Evolutionary conservation across 2,329 filamentous ascomycete genomes (phyloP), one percentile per base, ranked within the genome.

Genomic region (Botryotinia calthae): DNA sequence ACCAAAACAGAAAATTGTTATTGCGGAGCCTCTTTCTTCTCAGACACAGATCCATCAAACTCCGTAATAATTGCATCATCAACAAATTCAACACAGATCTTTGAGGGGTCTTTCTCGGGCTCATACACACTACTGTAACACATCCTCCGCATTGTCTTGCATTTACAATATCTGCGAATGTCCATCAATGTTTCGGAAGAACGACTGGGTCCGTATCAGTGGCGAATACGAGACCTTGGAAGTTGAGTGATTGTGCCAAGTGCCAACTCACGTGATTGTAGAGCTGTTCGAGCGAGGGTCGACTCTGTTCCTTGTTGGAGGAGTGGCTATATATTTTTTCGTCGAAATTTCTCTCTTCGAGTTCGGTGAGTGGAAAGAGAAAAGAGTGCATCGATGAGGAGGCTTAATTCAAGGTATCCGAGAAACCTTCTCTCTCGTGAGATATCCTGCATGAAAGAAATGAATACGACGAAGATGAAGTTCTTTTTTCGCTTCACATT

Each of bases 131-230:
- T 48, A 37, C 44, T 51, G 14, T 37, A 51, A 51, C 44, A 66
- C 51, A 56, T 66, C 64, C 46, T 66, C 64, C 64, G 46, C 64
- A 66, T 25, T 66, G 18, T 56, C 64, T 40, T 37, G 48, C 25
- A 40, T n/a, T 56, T 42, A 25, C 18, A 12, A 20, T 25, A 20
- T 68, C 65, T 56, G 20, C 20, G 20, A 56, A 7, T 56, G 65
- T 65, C 44, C 65, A 67, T 67, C 51, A 67, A 42, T 67, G 65
- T 67, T 67, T 67, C 65, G 65, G 64, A 42, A 31, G 25, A 67
- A 54, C 22, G 20, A 40, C 31, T 31, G 40, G 16, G 28, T 67
- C 25, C 54, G 46, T 31, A 54, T 54, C 64, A 42, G 46, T 67
- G 64, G 64, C 64, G 48, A 67, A 67, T 56, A 56, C 64, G 48